Conservation (phyloP, 495 filamentous ascomycete genomes). For the Chaetomidium leptoderma region DNA sequence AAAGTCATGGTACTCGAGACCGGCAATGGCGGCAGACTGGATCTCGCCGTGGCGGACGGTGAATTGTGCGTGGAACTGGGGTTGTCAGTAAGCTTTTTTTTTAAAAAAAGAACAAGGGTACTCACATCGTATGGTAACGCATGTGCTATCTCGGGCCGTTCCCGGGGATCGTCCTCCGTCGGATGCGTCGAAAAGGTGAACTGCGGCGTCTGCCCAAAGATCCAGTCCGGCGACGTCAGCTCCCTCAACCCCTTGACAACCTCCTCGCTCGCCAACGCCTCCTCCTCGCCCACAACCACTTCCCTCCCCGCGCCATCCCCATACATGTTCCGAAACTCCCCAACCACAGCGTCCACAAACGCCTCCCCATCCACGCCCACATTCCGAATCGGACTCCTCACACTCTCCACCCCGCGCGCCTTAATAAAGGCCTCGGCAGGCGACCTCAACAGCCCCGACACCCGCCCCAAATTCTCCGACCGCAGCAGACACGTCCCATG, state of each 20-base stretch:
- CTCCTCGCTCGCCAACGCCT: slow-evolving; percentile 27
- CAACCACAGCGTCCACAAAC: slow-evolving; percentile 51
- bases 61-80: slow-evolving; percentile 26
- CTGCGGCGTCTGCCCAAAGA: slow-evolving; percentile 77
- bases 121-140: slow-evolving; percentile 29
- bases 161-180: slow-evolving; percentile 52
- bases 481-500: slow-evolving; percentile 85
- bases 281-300: slow-evolving; percentile 44
- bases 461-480: slow-evolving; percentile 61
- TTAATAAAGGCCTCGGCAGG: slow-evolving; percentile 69
- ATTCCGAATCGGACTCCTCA: slow-evolving; percentile 79
- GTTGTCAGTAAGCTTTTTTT: not conserved
- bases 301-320: slow-evolving; percentile 15
- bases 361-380: slow-evolving; percentile 48
- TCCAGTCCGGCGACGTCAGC: slow-evolving; percentile 59
- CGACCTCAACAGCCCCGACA: slow-evolving; percentile 64
- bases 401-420: slow-evolving; percentile 88
- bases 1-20: slow-evolving; percentile 14
- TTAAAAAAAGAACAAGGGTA: not conserved
- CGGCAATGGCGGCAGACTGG: slow-evolving; percentile 24
- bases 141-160: slow-evolving; percentile 43
- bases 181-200: slow-evolving; percentile 64
- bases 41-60: slow-evolving; percentile 44
- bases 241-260: slow-evolving; percentile 58
- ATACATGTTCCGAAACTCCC: slow-evolving; percentile 55